Base-by-base conservation (phyloP, 345 rosid genomes). In the Aethionema arabicum region DNA sequence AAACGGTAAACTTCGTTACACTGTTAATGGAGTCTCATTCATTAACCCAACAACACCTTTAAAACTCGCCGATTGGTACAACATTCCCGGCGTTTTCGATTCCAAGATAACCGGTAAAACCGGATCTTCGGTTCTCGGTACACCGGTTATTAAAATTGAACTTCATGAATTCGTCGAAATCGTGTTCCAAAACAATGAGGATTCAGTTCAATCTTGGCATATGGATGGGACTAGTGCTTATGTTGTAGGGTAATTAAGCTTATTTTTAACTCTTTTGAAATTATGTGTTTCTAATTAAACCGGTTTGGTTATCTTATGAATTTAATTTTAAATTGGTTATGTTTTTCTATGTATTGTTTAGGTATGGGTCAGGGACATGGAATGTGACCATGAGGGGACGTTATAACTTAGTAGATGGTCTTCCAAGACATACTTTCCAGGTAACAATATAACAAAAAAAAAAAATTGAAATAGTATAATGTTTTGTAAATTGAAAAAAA, bases 1-100 rank as follows among this genome's bases (percentile, higher is more conserved):
- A 2, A 62, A 78, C 2, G 73, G 76, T 5, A 85, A 80, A 64
- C 80, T 77, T 14, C 72, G 95, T 10, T 88, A 82, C 64, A 77
- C 95, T 0, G 89, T 89, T 36, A 92, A 89, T 58, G 52, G 89
- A 16, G 56, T 81, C 5, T 85, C 93, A 0, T 72, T 83, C 55
- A 82, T 75, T 3, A 83, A 89, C 47, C 95, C 93, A 4, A 30
- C 65, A 2, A 86, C 98, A 11, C 91, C 98, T 4, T 71, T 87
- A 69, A 85, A 87, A 81, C 84, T 88, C 5, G 96, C 95, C 0
- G 96, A 85, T 48, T 82, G 84, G 81, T 82, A 39, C 61, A 89
- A 80, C 75, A 85, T 92, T 16, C 66, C 65, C 2, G 87, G 93
- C 4, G 81, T 92, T 41, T 89, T 85, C 58, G 59, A 75, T 59